Percentiles rank a stretch among this genome's conserved stretches.
phyloP scores from a whole-genome alignment of 768 basidiomycete genomes.

The Macrolepiota fuliginosa region DNA sequence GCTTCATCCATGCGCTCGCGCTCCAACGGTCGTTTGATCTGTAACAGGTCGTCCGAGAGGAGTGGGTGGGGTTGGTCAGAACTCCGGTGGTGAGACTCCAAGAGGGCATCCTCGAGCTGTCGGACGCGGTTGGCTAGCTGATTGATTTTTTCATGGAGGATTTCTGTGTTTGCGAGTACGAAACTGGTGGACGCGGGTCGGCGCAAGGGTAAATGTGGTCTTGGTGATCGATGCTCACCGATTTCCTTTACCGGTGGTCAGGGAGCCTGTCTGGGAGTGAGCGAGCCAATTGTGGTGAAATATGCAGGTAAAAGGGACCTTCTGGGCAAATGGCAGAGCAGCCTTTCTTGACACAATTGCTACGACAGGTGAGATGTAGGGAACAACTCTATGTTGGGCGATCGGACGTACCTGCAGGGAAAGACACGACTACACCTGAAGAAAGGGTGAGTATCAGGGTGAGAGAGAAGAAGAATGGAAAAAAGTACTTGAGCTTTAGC shows the following conservation, averaged over 20 bases:
- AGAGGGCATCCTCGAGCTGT: slow-evolving; percentile 66
- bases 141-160: slow-evolving; percentile 66
- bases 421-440: slow-evolving; percentile 61
- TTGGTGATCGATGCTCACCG: slow-evolving; percentile 35
- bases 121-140: slow-evolving; percentile 59
- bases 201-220: slow-evolving; percentile 7
- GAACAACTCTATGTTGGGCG: not conserved
- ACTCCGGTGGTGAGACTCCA: slow-evolving; percentile 45
- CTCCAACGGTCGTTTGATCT: slow-evolving; percentile 67
- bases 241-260: slow-evolving; percentile 74
- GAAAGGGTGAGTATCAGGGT: slow-evolving; percentile 15
- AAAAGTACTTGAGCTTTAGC: slow-evolving; percentile 62
- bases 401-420: slow-evolving; percentile 52
- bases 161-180: slow-evolving; percentile 70
- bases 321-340: slow-evolving; percentile 66
- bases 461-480: slow-evolving; percentile 14
- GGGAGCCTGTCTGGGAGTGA: slow-evolving; percentile 42
- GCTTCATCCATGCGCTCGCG: slow-evolving; percentile 45
- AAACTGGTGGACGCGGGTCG: slow-evolving; percentile 38
- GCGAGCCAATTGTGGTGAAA: slow-evolving; percentile 14
- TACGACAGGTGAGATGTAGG: slow-evolving; percentile 22
- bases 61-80: slow-evolving; percentile 55
- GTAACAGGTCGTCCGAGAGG: slow-evolving; percentile 56
- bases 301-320: slow-evolving; percentile 31
- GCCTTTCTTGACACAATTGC: slow-evolving; percentile 59